These are phyloP conservation scores for Luffa aegyptiaca DNA, from an alignment of 306 rosid genomes.

Conservation along the genomic window DNA sequence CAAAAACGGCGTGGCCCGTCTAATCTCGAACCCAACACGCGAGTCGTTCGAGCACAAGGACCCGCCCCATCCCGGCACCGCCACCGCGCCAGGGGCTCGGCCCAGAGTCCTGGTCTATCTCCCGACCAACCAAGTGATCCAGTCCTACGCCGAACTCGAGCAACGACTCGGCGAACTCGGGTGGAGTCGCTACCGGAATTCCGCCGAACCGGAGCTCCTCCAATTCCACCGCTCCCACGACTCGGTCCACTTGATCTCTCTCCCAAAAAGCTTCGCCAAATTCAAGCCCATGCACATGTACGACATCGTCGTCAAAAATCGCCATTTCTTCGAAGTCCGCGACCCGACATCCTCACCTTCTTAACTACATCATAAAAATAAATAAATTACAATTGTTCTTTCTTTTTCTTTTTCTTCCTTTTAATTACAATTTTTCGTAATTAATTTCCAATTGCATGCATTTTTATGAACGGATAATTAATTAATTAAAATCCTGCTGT, in stretches of 20 bases:
- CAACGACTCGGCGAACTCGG: conserved; percentile 65
- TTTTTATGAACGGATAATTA: no score
- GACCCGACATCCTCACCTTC: conserved; percentile 17
- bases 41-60: conserved; percentile 69
- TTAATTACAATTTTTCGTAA: no score
- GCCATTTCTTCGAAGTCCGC: conserved; percentile 64
- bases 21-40: conserved; percentile 58
- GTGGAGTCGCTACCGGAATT: conserved; percentile 58
- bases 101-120: conserved; percentile 60
- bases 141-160: conserved; percentile 53
- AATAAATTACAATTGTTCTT: background rate
- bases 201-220: conserved; percentile 22
- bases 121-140: conserved; percentile 50
- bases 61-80: conserved; percentile 38
- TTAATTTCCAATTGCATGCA: no score
- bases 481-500: background rate
- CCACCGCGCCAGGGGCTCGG: conserved; percentile 82
- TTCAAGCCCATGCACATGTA: conserved; percentile 57
- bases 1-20: conserved; percentile 76
- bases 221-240: conserved; percentile 75
- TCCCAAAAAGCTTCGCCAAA: conserved; percentile 35
- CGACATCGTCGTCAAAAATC: conserved; percentile 70
- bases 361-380: background rate
- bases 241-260: conserved; percentile 54
- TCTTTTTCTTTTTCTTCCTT: no score